These are phyloP conservation scores for Coemansia sp. DNA, from an alignment of 192 early-diverging fungal species.

Conservation along the genomic window DNA sequence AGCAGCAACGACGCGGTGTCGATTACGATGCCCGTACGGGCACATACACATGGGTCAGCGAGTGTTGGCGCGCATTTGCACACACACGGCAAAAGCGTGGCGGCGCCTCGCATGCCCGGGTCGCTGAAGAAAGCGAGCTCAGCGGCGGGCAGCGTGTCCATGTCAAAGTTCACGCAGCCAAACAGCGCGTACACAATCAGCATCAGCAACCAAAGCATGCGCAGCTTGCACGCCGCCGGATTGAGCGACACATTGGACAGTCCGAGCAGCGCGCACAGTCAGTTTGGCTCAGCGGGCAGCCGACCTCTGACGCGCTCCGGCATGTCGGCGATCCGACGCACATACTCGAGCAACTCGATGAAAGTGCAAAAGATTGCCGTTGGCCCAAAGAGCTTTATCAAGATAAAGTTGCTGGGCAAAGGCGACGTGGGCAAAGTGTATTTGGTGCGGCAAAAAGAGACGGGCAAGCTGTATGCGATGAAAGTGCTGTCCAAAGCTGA, in stretches of 20 bases:
- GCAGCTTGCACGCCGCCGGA: constrained; percentile 31
- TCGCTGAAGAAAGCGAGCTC: constrained; percentile 52
- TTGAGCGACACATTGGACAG: constrained; percentile 49
- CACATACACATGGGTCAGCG: constrained; percentile 40
- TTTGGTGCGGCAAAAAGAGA: constrained; percentile 82
- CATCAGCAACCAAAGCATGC: constrained; percentile 52
- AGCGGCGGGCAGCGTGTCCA: constrained; percentile 33
- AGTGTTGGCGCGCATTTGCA: constrained; percentile 22
- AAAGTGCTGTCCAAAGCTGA: constrained; percentile 94
- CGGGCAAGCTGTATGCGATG: constrained; percentile 89
- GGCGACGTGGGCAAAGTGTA: constrained; percentile 98
- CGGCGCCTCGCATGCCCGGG: constrained; percentile 27
- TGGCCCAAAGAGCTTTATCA: constrained; percentile 81
- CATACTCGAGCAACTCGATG: constrained; percentile 80
- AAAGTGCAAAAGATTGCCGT: constrained; percentile 81
- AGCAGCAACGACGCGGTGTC: constrained; percentile 16
- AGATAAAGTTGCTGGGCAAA: constrained; percentile 90
- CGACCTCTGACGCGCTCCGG: constrained; percentile 47
- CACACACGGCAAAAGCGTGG: constrained; percentile 20
- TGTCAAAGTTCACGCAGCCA: constrained; percentile 27
- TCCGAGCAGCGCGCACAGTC: constrained; percentile 46
- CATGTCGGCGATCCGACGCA: constrained; percentile 64
- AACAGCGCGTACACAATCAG: constrained; percentile 43
- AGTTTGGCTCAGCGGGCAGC: constrained; percentile 22
- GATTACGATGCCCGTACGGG: constrained; percentile 46